phyloP scores from a whole-genome alignment of 208 protist species.

The Acanthamoeba royreba region DNA sequence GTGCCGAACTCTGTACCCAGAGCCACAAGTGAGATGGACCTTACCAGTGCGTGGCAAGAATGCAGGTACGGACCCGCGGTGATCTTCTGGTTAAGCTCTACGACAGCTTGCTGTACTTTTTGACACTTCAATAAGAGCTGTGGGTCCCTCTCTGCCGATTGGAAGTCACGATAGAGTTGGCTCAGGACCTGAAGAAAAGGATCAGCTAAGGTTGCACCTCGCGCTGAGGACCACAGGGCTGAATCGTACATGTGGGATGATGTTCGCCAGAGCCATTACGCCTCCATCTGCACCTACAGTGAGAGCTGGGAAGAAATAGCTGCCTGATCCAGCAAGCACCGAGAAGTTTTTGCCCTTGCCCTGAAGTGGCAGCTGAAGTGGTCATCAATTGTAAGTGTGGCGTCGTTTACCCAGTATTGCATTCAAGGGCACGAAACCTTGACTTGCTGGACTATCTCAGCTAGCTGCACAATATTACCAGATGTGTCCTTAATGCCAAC shows the following conservation, averaged over 20 bases:
- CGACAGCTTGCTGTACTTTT: background rate
- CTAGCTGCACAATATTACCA: constrained; percentile 17
- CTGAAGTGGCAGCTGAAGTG: background rate
- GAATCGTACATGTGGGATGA: background rate
- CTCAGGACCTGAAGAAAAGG: background rate
- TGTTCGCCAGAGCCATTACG: constrained; percentile 38
- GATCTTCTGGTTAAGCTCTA: background rate
- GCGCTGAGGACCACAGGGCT: background rate
- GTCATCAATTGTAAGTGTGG: too few relatives aligned
- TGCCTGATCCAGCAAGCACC: background rate
- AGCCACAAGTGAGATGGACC: too few relatives aligned
- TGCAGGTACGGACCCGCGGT: background rate
- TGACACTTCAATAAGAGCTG: background rate
- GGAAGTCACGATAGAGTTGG: background rate
- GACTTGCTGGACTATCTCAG: constrained; percentile 6
- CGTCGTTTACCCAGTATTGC: too few relatives aligned
- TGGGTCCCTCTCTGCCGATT: background rate
- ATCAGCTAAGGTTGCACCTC: too few relatives aligned
- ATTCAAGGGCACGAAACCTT: too few relatives aligned
- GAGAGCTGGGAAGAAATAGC: background rate
- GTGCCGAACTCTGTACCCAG: background rate
- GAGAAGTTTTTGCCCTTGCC: background rate
- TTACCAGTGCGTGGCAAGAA: background rate
- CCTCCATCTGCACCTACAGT: constrained; percentile 1
- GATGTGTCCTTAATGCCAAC: constrained; percentile 39